Evolutionary conservation across 2,329 filamentous ascomycete genomes (phyloP).

Genomic region (Pseudogymnoascus sp.): DNA sequence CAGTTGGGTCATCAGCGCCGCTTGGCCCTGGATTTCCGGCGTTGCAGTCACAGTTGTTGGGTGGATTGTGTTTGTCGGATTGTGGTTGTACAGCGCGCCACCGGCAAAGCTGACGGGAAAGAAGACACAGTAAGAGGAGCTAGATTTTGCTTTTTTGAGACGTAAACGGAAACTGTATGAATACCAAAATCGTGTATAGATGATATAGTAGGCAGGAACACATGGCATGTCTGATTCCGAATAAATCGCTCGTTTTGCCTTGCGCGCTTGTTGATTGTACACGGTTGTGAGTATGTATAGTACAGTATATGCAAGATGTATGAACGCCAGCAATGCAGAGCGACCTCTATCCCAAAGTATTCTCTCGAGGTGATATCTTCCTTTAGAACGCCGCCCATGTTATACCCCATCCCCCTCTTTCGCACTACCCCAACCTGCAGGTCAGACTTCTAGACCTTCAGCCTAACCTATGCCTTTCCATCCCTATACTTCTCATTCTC

Average conservation of each 20-base stretch:
- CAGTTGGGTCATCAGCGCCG: slow-evolving; percentile 80
- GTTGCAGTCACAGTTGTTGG: slow-evolving; percentile 77
- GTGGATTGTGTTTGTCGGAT: slow-evolving; percentile 74
- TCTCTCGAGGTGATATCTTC: neutral
- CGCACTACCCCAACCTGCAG: neutral
- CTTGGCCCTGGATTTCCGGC: slow-evolving; percentile 91
- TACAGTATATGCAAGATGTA: slow-evolving; percentile 3
- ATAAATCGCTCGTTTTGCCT: neutral
- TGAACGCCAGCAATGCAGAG: slow-evolving; percentile 7
- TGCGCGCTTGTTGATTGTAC: slow-evolving; percentile 5
- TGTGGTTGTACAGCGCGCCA: slow-evolving; percentile 79
- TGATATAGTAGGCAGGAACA: slow-evolving; percentile 8
- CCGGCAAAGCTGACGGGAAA: slow-evolving; percentile 32
- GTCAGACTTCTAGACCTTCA: too few relatives aligned
- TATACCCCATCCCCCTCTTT: slow-evolving; percentile 2
- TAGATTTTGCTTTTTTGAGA: slow-evolving; percentile 13
- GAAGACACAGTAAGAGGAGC: slow-evolving; percentile 31
- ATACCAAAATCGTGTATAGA: slow-evolving; percentile 15
- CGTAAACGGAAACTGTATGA: slow-evolving; percentile 10
- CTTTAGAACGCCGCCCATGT: slow-evolving; percentile 5
- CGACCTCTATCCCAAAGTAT: neutral
- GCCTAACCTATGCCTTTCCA: slow-evolving; percentile 6
- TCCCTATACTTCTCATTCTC: slow-evolving; percentile 56
- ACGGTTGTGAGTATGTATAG: slow-evolving; percentile 4
- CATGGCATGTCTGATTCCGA: slow-evolving; percentile 8